Base-by-base conservation (phyloP, 768 basidiomycete genomes). In the Collybia sordida region DNA sequence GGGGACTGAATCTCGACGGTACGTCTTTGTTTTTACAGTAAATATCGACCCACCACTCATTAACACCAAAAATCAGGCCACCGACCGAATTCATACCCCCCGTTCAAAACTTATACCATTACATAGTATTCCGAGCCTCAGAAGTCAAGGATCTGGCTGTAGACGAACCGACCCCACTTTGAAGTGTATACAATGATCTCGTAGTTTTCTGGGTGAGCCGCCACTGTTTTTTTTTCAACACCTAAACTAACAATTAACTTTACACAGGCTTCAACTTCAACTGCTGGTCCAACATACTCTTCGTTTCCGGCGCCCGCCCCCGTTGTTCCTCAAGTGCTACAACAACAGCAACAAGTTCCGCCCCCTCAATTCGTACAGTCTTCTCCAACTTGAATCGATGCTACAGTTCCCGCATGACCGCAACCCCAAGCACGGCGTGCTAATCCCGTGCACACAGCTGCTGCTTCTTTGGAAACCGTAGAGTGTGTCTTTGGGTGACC, bases 81-180 rank as follows among this genome's bases (percentile, higher is more conserved):
- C 80, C 83, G 35, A 67, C 78, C 27, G 86, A 93, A 65, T 94
- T 83, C 67, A 90, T 92, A 50, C 87, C 91, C 3, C 89, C 91
- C 0, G 85, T 86, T 38, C 82, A 84, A 63, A 87, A 88, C 51
- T 88, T 90, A 0, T 94, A 93, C 64, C 80, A 88, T 55, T 93
- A 90, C 68, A 93, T 94, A 68, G 88, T 94, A 55, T 94, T 94
- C 71, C 88, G 89, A 45, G 90, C 90, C 6, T 88, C 88, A 2
- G 90, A 93, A 67, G 90, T 93, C 53, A 92, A 93, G 61, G 90
- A 93, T 62, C 77, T 93, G n/a, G 78, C 87, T 22, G 89, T 93
- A 12, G 90, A 93, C 59, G 86, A 90, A 51, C 77, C 80, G 24
- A 71, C 77, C 0, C 69, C 72, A 6, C 66, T 75, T 31, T 75